Percentiles rank a stretch among this genome's conserved stretches.
These are phyloP conservation scores for Sporothrix pallida DNA, from an alignment of 2,329 filamentous ascomycete genomes.

Conservation along the genomic window DNA sequence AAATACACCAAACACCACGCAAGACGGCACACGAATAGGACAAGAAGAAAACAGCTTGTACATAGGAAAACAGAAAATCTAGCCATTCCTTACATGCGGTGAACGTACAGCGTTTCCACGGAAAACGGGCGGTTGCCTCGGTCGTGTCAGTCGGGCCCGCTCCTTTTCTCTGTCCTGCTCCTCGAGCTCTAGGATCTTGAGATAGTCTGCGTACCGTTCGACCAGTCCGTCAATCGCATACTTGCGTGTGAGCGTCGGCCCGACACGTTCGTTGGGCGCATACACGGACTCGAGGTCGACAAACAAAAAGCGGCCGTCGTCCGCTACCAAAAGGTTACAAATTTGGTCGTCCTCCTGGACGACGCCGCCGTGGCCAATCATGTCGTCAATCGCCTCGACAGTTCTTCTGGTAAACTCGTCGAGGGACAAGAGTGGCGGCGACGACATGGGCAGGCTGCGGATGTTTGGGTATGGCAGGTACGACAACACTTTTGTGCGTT, in stretches of 20 bases:
- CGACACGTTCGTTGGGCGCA: neutral
- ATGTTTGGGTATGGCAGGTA: neutral
- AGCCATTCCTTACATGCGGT: too few species aligned
- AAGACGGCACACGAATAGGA: too few species aligned
- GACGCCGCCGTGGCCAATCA: neutral
- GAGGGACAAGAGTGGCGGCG: neutral
- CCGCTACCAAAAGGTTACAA: neutral
- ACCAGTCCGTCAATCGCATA: neutral
- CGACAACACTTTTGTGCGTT: neutral
- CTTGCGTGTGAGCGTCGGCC: neutral
- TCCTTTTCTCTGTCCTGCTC: neutral
- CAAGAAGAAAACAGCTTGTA: too few species aligned
- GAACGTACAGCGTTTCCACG: too few species aligned
- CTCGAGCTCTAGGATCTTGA: neutral
- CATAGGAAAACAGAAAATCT: too few species aligned
- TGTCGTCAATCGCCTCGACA: neutral
- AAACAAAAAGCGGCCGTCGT: constrained; percentile 20
- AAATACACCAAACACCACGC: too few species aligned
- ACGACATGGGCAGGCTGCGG: neutral
- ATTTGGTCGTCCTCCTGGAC: neutral
- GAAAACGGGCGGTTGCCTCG: too few species aligned
- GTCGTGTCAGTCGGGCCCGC: too few species aligned
- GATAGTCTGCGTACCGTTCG: neutral
- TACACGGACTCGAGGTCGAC: constrained; percentile 26
- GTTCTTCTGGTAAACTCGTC: constrained; percentile 12